Evolutionary conservation across 768 basidiomycete genomes (phyloP).

Genomic region (Crepidotus variabilis): DNA sequence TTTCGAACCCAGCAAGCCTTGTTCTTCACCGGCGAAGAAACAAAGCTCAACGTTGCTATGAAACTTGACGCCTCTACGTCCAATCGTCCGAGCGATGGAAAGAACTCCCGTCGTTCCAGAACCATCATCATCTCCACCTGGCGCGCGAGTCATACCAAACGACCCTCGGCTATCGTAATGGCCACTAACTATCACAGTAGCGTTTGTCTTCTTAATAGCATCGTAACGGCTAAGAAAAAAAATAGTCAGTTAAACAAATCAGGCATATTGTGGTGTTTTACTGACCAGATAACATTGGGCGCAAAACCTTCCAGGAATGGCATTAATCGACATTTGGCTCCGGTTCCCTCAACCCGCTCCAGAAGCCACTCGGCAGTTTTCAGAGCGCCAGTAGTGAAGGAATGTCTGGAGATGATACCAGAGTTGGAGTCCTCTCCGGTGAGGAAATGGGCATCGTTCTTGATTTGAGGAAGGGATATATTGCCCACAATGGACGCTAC

Average conservation of each 20-base stretch:
- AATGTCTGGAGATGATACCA: conserved; percentile 76
- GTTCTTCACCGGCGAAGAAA: conserved; percentile 90
- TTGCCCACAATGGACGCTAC: conserved; percentile 67
- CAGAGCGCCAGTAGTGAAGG: conserved; percentile 65
- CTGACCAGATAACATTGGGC: conserved; percentile 85
- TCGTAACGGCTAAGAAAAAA: conserved; percentile 48
- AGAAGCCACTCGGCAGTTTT: conserved; percentile 76
- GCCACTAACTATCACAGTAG: conserved; percentile 72
- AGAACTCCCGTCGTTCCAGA: conserved; percentile 68
- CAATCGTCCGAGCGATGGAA: conserved; percentile 74
- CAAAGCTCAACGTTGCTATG: conserved; percentile 74
- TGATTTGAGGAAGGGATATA: conserved; percentile 63
- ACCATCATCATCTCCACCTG: conserved; percentile 51
- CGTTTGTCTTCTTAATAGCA: conserved; percentile 49
- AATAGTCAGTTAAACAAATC: not conserved
- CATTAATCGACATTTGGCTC: conserved; percentile 68
- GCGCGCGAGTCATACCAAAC: conserved; percentile 72
- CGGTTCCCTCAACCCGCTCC: conserved; percentile 64
- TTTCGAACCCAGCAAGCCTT: conserved; percentile 76
- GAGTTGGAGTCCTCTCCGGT: conserved; percentile 81
- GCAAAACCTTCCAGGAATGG: conserved; percentile 71
- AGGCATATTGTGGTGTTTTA: not conserved
- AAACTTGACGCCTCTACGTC: conserved; percentile 63
- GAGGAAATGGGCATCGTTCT: conserved; percentile 72
- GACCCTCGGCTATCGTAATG: conserved; percentile 93